Percentiles rank a stretch among this genome's conserved stretches.
Evolutionary conservation across 768 basidiomycete genomes (phyloP).

Genomic region (Leccinum broughii): DNA sequence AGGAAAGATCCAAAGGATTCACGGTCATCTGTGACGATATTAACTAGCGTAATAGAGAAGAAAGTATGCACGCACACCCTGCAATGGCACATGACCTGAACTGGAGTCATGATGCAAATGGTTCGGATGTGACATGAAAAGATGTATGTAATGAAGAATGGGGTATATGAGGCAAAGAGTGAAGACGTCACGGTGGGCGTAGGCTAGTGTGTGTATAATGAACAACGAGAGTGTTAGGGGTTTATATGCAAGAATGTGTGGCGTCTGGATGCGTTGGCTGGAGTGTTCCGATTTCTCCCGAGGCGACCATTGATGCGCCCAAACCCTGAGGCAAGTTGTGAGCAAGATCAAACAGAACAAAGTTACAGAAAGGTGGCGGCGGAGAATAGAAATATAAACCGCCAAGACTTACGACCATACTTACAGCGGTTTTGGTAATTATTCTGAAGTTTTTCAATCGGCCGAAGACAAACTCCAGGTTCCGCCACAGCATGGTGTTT

Average conservation of each 20-base stretch:
- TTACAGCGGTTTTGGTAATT: no score
- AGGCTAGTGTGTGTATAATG: not conserved
- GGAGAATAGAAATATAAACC: not conserved
- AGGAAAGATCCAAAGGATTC: not conserved
- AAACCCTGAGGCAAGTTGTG: not conserved
- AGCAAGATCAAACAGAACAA: not conserved
- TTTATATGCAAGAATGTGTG: not conserved
- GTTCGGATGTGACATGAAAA: conserved; percentile 5
- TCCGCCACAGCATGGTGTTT: conserved; percentile 4
- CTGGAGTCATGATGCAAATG: not conserved
- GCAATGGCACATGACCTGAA: not conserved
- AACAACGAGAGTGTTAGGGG: not conserved
- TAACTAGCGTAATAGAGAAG: not conserved
- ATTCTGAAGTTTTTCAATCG: not conserved
- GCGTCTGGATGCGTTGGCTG: not conserved
- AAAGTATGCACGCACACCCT: conserved; percentile 10
- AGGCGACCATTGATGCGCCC: not conserved
- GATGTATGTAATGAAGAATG: not conserved
- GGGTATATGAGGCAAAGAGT: not conserved
- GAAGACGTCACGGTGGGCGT: not conserved
- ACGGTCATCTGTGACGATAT: conserved; percentile 3
- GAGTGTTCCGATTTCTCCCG: not conserved
- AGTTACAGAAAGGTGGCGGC: not conserved
- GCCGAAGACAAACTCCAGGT: not conserved
- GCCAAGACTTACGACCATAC: not conserved